Conservation (phyloP, 805 yeast species). For the Candida hispaniensis region DNA sequence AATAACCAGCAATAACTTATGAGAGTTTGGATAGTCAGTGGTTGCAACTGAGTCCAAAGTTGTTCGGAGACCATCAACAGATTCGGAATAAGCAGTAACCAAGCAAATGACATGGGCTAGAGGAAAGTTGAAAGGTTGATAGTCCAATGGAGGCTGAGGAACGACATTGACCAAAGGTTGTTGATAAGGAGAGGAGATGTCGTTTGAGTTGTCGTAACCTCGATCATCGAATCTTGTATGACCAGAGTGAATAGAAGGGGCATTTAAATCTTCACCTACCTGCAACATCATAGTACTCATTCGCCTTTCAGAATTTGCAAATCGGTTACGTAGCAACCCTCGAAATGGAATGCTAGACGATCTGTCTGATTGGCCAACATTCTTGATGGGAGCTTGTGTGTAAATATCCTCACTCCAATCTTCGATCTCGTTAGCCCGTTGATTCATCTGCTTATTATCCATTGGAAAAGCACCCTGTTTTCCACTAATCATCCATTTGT, state of each 20-base stretch:
- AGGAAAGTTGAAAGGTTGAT: conserved; percentile 79
- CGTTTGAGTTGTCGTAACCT: conserved; percentile 6
- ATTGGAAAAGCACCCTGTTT: conserved; percentile 68
- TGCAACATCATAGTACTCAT: conserved; percentile 16
- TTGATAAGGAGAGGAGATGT: conserved; percentile 14
- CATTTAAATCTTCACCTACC: conserved; percentile 9
- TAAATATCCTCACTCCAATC: conserved; percentile 69
- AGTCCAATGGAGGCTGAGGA: conserved; percentile 83
- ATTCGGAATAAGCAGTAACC: conserved; percentile 94
- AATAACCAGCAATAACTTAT: conserved; percentile 69
- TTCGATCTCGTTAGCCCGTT: conserved; percentile 60
- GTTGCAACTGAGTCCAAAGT: conserved; percentile 91
- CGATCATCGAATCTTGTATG: not conserved
- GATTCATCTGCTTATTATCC: conserved; percentile 46
- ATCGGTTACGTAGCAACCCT: conserved; percentile 10
- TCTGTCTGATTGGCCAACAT: conserved; percentile 14
- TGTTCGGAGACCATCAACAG: conserved; percentile 71
- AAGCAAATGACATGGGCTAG: conserved; percentile 61
- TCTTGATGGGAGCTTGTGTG: conserved; percentile 29
- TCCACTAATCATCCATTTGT: conserved; percentile 70
- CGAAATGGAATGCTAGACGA: conserved; percentile 7
- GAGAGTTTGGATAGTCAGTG: conserved; percentile 91
- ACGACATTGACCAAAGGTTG: conserved; percentile 49
- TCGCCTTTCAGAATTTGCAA: conserved; percentile 5
- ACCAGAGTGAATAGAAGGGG: conserved; percentile 10